Percentiles rank a stretch among this genome's conserved stretches.
phyloP scores from a whole-genome alignment of 352 stramenopile species.

The Phytophthora melonis region DNA sequence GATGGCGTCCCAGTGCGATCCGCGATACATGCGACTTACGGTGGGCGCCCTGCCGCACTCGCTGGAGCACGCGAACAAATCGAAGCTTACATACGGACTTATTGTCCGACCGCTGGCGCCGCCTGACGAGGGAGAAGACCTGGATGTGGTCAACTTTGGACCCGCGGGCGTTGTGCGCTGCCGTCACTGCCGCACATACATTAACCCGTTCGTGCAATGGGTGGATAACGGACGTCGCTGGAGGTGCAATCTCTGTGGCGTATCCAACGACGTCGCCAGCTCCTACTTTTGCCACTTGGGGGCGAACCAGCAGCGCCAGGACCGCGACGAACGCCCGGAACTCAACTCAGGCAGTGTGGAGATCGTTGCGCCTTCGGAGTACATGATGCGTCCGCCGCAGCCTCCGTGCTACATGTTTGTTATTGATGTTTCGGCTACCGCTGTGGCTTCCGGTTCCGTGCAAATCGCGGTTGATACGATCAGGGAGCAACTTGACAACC shows the following conservation, averaged over 20 bases:
- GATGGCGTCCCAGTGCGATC: conserved; percentile 76
- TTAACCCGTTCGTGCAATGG: conserved; percentile 92
- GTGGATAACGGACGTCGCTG: conserved; percentile 90
- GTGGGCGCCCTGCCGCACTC: conserved; percentile 83
- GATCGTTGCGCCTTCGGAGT: conserved; percentile 88
- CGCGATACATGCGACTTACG: conserved; percentile 86
- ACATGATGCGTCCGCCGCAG: conserved; percentile 91
- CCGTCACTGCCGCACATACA: conserved; percentile 90
- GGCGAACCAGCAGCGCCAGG: conserved; percentile 93
- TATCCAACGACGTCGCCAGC: conserved; percentile 92
- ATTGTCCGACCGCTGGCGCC: conserved; percentile 86
- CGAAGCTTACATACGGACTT: conserved; percentile 86
- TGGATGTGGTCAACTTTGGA: conserved; percentile 91
- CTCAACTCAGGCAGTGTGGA: conserved; percentile 82
- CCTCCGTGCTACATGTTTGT: conserved; percentile 91
- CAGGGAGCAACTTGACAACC: conserved; percentile 80
- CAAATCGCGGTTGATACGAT: conserved; percentile 83
- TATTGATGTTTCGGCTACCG: conserved; percentile 87
- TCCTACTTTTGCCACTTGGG: conserved; percentile 99
- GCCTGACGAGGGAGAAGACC: conserved; percentile 65
- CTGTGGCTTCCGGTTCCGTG: conserved; percentile 76
- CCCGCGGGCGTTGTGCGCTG: conserved; percentile 85
- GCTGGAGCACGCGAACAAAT: conserved; percentile 85
- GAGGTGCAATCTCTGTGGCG: conserved; percentile 91
- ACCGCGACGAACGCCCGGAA: conserved; percentile 92